These are phyloP conservation scores for Ustilago sp. DNA, from an alignment of 1,284 basidiomycete genomes.

Conservation along the genomic window DNA sequence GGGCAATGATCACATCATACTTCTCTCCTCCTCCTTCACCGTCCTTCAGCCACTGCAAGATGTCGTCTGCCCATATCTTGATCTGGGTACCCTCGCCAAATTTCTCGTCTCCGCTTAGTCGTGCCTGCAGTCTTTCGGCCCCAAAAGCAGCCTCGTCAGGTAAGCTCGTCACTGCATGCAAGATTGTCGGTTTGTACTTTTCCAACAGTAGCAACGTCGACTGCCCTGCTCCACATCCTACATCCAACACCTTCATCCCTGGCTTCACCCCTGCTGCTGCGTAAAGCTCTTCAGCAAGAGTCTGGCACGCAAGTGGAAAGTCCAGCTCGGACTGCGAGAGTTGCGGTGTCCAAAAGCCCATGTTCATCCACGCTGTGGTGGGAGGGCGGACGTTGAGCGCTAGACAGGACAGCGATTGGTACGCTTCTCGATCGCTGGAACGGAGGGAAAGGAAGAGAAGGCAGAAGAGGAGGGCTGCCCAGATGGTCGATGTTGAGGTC, in stretches of 20 bases:
- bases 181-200: constrained; percentile 27
- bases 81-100: constrained; percentile 5
- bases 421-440: constrained; percentile 19
- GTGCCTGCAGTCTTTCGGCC: constrained; percentile 14
- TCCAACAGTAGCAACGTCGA: constrained; percentile 57
- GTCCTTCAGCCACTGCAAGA: constrained; percentile 42
- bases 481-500: constrained; percentile 6
- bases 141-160: constrained; percentile 50
- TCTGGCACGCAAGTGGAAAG: constrained; percentile 48
- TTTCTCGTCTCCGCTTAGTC: constrained; percentile 1
- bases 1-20: constrained; percentile 65
- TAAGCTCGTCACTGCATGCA: constrained; percentile 65
- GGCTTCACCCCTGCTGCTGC: constrained; percentile 34
- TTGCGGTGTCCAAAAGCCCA: constrained; percentile 55
- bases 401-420: constrained; percentile 35
- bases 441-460: constrained; percentile 12
- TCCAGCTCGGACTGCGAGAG: constrained; percentile 26
- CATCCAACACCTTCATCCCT: constrained; percentile 56
- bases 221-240: constrained; percentile 66
- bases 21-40: constrained; percentile 14
- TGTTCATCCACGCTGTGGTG: constrained; percentile 61
- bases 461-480: constrained; percentile 12
- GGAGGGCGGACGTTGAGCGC: constrained; percentile 46
- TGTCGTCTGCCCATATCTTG: constrained; percentile 54
- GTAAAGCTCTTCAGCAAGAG: constrained; percentile 54